Evolutionary conservation across 2,329 filamentous ascomycete genomes (phyloP).

Genomic region (Ascomycota sp.): DNA sequence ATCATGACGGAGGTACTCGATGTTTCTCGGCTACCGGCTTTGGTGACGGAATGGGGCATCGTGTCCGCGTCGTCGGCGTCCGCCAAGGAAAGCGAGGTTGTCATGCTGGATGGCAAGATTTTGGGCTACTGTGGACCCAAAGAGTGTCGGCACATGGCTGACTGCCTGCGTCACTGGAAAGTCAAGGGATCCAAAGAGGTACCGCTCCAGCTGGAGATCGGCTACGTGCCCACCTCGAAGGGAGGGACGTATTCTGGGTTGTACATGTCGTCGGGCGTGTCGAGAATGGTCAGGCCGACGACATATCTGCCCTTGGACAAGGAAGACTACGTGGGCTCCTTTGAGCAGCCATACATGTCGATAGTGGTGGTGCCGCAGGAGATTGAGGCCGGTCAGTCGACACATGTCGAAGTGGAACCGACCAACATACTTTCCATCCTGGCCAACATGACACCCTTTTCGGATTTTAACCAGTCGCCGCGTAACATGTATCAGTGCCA

Average conservation of each 20-base stretch:
- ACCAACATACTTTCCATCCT: slow-evolving; percentile 96
- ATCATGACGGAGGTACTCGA: slow-evolving; percentile 62
- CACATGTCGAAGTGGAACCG: slow-evolving; percentile 82
- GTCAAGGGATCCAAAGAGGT: slow-evolving; percentile 68
- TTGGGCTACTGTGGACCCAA: slow-evolving; percentile 78
- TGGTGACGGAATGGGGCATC: slow-evolving; percentile 64
- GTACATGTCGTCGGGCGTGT: slow-evolving; percentile 73
- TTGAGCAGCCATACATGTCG: slow-evolving; percentile 96
- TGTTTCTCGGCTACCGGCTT: slow-evolving; percentile 49
- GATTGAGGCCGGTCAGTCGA: slow-evolving; percentile 70
- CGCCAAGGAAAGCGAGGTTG: slow-evolving; percentile 63
- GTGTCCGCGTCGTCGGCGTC: slow-evolving; percentile 56
- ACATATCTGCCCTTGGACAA: slow-evolving; percentile 79
- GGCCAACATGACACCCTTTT: slow-evolving; percentile 97
- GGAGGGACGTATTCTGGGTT: slow-evolving; percentile 93
- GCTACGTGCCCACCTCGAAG: slow-evolving; percentile 69
- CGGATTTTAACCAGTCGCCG: slow-evolving; percentile 94
- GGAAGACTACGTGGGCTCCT: slow-evolving; percentile 73
- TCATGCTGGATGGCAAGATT: slow-evolving; percentile 79
- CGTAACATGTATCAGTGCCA: slow-evolving; percentile 99
- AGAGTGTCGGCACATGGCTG: slow-evolving; percentile 61
- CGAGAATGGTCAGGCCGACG: slow-evolving; percentile 77
- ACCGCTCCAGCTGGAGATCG: slow-evolving; percentile 72
- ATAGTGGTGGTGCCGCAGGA: slow-evolving; percentile 84
- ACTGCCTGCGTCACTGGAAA: slow-evolving; percentile 88